Conservation (phyloP, 441 rosid species). For the Geranium incanum region DNA sequence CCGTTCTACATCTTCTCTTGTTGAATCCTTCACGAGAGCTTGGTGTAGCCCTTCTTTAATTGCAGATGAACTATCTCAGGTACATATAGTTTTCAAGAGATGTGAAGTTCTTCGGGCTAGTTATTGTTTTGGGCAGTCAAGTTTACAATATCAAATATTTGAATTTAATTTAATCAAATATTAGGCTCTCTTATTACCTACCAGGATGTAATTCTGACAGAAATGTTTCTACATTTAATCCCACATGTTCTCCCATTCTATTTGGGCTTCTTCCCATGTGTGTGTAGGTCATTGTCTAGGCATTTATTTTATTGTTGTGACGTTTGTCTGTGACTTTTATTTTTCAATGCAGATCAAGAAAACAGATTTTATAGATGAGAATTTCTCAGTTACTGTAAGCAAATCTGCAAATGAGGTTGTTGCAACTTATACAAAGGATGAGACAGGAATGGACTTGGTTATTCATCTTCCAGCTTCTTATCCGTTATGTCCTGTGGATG, state of each 20-base stretch:
- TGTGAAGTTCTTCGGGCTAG: constrained; percentile 9
- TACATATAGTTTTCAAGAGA: constrained; percentile 25
- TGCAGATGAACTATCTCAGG: constrained; percentile 82
- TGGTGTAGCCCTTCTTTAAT: constrained; percentile 94
- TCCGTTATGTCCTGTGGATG: constrained; percentile 79
- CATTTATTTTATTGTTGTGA: background rate
- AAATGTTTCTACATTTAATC: too few relatives aligned
- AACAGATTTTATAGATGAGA: constrained; percentile 71
- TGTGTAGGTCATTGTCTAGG: background rate
- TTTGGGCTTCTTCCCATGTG: background rate
- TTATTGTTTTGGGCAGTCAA: background rate
- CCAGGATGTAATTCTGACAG: background rate
- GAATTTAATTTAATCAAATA: background rate
- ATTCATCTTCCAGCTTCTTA: constrained; percentile 86
- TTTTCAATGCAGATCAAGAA: constrained; percentile 69
- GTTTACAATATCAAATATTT: constrained; percentile 3
- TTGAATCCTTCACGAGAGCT: constrained; percentile 78
- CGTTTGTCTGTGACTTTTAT: constrained; percentile 19
- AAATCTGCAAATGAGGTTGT: constrained; percentile 92
- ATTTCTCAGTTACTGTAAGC: constrained; percentile 76
- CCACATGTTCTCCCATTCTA: background rate
- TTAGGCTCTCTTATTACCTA: background rate
- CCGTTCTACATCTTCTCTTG: constrained; percentile 52
- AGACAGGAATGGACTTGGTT: constrained; percentile 89
- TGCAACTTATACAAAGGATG: constrained; percentile 92